Evolutionary conservation across 2,329 filamentous ascomycete genomes (phyloP), one percentile per base, ranked within the genome.

Genomic region (Fusarium palustre): DNA sequence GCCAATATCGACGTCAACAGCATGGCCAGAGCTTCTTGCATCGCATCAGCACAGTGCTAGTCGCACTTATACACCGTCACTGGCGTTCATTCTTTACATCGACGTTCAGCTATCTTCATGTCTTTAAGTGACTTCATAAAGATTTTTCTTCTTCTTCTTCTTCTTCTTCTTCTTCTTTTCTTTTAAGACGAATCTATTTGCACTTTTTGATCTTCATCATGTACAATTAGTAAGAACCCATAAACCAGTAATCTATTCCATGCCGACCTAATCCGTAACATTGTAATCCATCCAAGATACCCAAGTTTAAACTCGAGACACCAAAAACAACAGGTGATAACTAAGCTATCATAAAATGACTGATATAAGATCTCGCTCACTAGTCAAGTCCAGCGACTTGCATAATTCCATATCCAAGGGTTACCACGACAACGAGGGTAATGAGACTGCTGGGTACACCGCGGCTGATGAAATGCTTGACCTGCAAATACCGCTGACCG

Each of bases 381-480:
- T 74, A 83, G 65, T 84, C 82, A 56, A 93, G 84, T 1, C 90
- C 90, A 13, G 87, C 90, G 50, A 93, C 84, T 69, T 91, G 85
- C 94, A 98, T 97, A 69, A 97, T 84, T 3, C 91, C 93, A 80
- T 97, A 99, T 0, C 96, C 97, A 42, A 99, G 82, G 0, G 93
- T 95, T 30, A 98, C 86, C 42, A 97, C 90, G 12, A 99, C 92
- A 1, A 85, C 79, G 72, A 97, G 91, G 1, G 94, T 90, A 56
- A 97, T 84, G 36, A 98, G 78, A 79, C 92, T 97, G 76, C 92
- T 90, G 1, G 96, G 95, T 38, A 99, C 88, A 76, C 96, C 96
- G n/a, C 94, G 86, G 53, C 92, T 97, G 75, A 99, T 91, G 80
- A 99, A 99, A 79, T 99, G 96, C 77, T 92, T 92, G 54, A 99